Base-by-base conservation (phyloP, 805 yeast species). In the Huiozyma sinensis region DNA sequence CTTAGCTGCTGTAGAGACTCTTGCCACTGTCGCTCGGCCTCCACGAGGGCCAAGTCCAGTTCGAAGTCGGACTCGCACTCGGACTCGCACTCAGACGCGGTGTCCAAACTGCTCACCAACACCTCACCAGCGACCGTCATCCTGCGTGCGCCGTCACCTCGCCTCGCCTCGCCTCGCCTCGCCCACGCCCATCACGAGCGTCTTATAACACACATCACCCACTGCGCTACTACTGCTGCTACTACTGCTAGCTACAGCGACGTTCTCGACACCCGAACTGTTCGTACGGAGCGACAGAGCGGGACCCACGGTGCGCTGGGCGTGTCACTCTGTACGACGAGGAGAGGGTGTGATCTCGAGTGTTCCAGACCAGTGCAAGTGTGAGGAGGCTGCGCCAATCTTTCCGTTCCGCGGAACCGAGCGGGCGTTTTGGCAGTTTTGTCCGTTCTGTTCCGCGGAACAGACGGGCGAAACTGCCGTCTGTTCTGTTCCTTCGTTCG, bases 1-100 rank as follows among this genome's bases (percentile, higher is more conserved):
- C 69, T 69, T 44, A 83, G 56, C 58, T 82, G 88, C 38, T 65
- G 64, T 40, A 82, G 48, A 33, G 82, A 77, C 52, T 79, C 83
- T 42, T 81, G 83, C 88, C 88, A 82, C 53, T 82, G 86, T 50
- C 76, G 70, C 52, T 80, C 83, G 1, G 85, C 81, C 33, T 75
- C 63, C 13, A 59, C 48, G 39, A 65, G 44, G 7, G 58, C 60
- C 9, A 55, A 47, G 31, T 61, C 63, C 38, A 50, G 47, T 11
- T 53, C 48, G 7, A 44, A 8, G 17, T 40, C 42, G 32, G 42
- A 12, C 38, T 34, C 43, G 28, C 35, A 35, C 8, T 34, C 33
- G 8, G 12, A 5, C 6, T 28, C 40, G n/a, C 11, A 9, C 33
- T 31, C 33, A 31, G 33, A 9, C 33, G 9, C 33, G 11, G 33